These are phyloP conservation scores for Viridothelium virens DNA, from an alignment of 495 filamentous ascomycete genomes.

Conservation along the genomic window DNA sequence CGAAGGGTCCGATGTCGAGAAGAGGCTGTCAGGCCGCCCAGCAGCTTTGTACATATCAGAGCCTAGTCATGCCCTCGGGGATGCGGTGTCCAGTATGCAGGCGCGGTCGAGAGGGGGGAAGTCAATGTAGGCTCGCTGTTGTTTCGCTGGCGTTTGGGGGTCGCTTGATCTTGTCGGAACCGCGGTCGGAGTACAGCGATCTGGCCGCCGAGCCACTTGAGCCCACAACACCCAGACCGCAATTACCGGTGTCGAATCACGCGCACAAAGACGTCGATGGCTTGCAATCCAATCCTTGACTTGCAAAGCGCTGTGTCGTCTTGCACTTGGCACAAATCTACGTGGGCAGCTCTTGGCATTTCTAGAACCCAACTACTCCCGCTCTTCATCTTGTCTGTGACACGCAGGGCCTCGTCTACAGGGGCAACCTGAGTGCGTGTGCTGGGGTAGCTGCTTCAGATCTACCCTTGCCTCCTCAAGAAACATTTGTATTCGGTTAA, in stretches of 20 bases:
- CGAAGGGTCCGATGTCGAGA: slow-evolving; percentile 9
- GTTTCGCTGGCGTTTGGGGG: slow-evolving; percentile 4
- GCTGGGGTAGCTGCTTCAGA: not conserved
- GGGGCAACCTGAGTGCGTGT: not conserved
- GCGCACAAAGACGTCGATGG: not conserved
- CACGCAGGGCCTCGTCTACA: not conserved
- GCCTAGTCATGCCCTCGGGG: slow-evolving; percentile 8
- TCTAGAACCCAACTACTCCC: not conserved
- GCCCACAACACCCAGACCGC: no score
- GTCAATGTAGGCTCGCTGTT: not conserved
- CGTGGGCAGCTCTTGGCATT: not conserved
- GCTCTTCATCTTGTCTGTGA: not conserved
- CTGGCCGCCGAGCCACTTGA: not conserved
- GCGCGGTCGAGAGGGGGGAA: not conserved
- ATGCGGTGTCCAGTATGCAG: slow-evolving; percentile 4
- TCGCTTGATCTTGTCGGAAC: not conserved
- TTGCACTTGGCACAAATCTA: not conserved
- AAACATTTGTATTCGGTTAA: not conserved
- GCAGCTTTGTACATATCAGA: slow-evolving; percentile 11
- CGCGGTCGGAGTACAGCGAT: not conserved
- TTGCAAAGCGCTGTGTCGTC: not conserved
- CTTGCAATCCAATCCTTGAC: no score
- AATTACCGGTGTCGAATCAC: no score
- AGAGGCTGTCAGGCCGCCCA: slow-evolving; percentile 5
- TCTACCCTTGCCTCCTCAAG: not conserved